phyloP scores from a whole-genome alignment of 176 grass and related monocot species.

The Paspalum notatum region DNA sequence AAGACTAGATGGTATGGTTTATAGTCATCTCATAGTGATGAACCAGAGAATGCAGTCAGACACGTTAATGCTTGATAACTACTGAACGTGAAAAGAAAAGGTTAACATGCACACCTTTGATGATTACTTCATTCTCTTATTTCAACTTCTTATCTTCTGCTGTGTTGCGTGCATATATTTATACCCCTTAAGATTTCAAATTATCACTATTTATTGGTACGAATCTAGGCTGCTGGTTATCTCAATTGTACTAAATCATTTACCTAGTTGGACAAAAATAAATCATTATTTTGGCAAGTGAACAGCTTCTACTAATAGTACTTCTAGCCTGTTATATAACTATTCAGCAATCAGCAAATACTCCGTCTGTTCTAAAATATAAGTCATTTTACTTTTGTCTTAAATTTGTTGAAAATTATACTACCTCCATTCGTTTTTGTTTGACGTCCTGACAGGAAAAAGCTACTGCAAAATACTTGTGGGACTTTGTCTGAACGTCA shows the following conservation, averaged over 20 bases:
- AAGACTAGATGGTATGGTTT: neutral
- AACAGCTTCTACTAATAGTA: neutral
- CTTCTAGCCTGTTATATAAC: too few relatives aligned
- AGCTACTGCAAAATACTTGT: too few relatives aligned
- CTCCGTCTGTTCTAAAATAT: neutral
- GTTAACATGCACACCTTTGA: neutral
- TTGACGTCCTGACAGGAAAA: too few relatives aligned
- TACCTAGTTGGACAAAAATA: neutral
- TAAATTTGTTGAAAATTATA: too few relatives aligned
- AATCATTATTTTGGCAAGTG: neutral
- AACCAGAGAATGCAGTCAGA: conserved; percentile 1
- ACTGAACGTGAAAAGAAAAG: neutral
- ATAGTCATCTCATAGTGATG: neutral
- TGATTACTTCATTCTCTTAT: neutral
- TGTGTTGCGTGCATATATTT: neutral
- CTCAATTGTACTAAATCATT: neutral
- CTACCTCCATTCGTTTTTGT: too few relatives aligned
- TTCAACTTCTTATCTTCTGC: neutral
- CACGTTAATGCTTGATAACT: neutral
- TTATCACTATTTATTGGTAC: neutral
- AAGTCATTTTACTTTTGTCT: too few relatives aligned
- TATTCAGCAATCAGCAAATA: too few relatives aligned
- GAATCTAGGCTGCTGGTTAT: neutral
- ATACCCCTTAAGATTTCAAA: neutral
- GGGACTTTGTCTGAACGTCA: too few relatives aligned